Evolutionary conservation across 2,329 filamentous ascomycete species (phyloP).

Genomic region (Lachnellula occidentalis): DNA sequence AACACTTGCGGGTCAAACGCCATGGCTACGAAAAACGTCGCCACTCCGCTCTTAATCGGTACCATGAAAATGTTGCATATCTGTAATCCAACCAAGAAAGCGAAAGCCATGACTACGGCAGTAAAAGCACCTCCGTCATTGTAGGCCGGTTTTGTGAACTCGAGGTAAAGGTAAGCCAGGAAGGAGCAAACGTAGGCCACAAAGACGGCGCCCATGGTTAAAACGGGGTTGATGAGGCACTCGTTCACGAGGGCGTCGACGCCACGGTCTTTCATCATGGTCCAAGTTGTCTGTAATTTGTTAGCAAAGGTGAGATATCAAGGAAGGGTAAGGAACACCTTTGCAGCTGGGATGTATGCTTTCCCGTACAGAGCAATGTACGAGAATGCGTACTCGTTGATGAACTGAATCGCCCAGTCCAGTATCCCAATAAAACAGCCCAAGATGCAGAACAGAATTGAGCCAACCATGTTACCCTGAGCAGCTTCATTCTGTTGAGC

Average conservation of each 20-base stretch:
- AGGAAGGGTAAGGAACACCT: conserved; percentile 44
- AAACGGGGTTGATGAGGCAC: conserved; percentile 41
- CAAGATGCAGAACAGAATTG: conserved; percentile 66
- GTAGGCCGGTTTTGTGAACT: conserved; percentile 75
- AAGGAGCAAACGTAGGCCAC: conserved; percentile 78
- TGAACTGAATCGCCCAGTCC: conserved; percentile 80
- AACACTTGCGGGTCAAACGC: conserved; percentile 68
- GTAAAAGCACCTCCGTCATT: conserved; percentile 65
- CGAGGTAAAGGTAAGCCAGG: conserved; percentile 79
- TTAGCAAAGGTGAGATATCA: background rate
- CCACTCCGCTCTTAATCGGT: conserved; percentile 80
- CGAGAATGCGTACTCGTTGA: conserved; percentile 89
- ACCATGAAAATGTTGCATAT: conserved; percentile 87
- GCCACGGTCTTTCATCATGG: conserved; percentile 85
- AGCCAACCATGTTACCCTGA: conserved; percentile 63
- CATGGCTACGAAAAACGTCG: conserved; percentile 82
- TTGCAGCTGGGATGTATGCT: conserved; percentile 77
- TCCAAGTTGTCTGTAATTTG: conserved; percentile 32
- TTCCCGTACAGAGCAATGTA: conserved; percentile 94
- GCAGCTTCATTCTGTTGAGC: conserved; percentile 60
- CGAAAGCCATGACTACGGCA: conserved; percentile 72
- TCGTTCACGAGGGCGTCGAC: conserved; percentile 80
- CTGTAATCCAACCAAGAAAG: conserved; percentile 86
- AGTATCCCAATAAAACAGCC: conserved; percentile 71
- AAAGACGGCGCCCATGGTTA: conserved; percentile 74